Base-by-base conservation (phyloP, 202 grass and related monocot species). In the Panicum virgatum region DNA sequence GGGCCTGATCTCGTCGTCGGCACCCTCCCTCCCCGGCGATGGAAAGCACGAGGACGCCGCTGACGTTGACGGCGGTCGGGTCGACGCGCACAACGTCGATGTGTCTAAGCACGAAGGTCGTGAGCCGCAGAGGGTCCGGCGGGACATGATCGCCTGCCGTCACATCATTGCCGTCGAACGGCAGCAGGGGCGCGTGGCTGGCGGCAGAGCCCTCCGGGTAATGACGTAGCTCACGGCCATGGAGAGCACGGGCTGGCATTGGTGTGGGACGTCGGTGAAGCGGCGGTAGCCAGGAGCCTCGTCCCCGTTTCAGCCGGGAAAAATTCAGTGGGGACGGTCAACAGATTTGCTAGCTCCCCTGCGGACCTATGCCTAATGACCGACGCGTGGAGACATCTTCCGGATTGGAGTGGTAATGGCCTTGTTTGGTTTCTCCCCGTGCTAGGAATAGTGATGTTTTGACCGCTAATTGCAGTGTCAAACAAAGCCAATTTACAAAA, bases 241-340 rank as follows among this genome's bases (percentile, higher is more conserved):
- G n/a, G 84, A 88, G 42, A 94, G 89, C 46, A 83, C 56, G 14
- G 84, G 83, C 40, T 30, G 70, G 53, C 84, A 94, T 27, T 78
- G 72, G n/a, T 52, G 69, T 39, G 62, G 42, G 46, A 94, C 92
- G 11, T 91, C 79, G 67, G 74, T 58, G 42, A 59, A 85, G 25
- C 84, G 86, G 53, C 14, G 46, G 61, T 94, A 76, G 15, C 71
- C 75, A 18, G 83, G 81, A 14, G 78, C 39, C 39, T 7, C 7
- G 39, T 34, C 32, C 3, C 32, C 32, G 32, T 34, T 34, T n/a
- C n/a, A n/a, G n/a, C n/a, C n/a, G n/a, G n/a, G n/a, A n/a, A n/a
- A n/a, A n/a, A n/a, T n/a, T n/a, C n/a, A n/a, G n/a, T n/a, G n/a
- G n/a, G n/a, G n/a, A n/a, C n/a, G n/a, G n/a, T n/a, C n/a, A n/a